These are phyloP conservation scores for Linnemannia schmuckeri DNA, from an alignment of 192 early-diverging fungal species.

Conservation along the genomic window DNA sequence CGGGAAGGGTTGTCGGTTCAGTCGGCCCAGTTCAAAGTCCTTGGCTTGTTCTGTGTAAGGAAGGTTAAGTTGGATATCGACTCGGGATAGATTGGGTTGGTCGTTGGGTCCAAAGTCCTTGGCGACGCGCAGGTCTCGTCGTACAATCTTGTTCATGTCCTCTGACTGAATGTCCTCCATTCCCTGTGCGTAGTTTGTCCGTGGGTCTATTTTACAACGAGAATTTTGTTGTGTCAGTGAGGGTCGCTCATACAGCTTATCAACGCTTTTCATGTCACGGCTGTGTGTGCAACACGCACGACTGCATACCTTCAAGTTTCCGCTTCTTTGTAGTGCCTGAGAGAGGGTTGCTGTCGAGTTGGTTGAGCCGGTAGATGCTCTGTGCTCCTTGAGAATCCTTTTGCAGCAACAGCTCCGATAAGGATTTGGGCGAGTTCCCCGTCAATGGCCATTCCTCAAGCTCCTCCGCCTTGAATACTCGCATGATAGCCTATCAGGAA, in stretches of 20 bases:
- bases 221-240: neutral
- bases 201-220: conserved; percentile 10
- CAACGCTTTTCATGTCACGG: neutral
- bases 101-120: conserved; percentile 53
- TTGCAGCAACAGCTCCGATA: conserved; percentile 53
- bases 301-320: conserved; percentile 37
- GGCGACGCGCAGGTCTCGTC: conserved; percentile 31
- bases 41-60: conserved; percentile 21
- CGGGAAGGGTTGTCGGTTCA: conserved; percentile 30
- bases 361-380: conserved; percentile 57
- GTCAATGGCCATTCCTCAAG: conserved; percentile 58
- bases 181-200: conserved; percentile 19
- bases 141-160: conserved; percentile 22
- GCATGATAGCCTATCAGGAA: conserved; percentile 39
- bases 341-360: conserved; percentile 61
- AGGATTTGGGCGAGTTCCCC: conserved; percentile 54
- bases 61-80: conserved; percentile 49
- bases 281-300: no score
- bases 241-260: neutral
- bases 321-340: conserved; percentile 16
- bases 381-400: conserved; percentile 60
- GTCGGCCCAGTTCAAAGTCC: conserved; percentile 15
- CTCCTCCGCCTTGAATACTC: conserved; percentile 44
- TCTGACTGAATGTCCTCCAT: conserved; percentile 35
- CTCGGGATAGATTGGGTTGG: conserved; percentile 47